A percentile compares a stretch with the other conserved stretches of the same genome.
These are phyloP conservation scores for Canna indica DNA, from an alignment of 176 grass and related monocot genomes.

Conservation along the genomic window DNA sequence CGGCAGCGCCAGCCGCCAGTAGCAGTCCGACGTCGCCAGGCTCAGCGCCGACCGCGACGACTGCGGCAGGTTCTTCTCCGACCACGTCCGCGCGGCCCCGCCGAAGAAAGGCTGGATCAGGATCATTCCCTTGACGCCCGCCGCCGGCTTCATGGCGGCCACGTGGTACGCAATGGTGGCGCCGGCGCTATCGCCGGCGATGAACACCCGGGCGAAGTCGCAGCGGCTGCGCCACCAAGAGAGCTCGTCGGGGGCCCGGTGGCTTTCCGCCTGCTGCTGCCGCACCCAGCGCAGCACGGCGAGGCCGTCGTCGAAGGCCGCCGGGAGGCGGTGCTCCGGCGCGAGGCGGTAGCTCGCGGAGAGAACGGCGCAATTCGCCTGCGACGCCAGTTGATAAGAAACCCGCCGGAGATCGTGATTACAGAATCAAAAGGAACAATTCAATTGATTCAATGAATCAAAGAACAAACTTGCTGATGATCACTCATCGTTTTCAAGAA, in stretches of 20 bases:
- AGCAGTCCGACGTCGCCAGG: constrained; percentile 56
- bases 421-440: too few species aligned
- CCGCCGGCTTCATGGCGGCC: background rate
- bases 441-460: too few species aligned
- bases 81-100: constrained; percentile 44
- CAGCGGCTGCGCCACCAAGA: constrained; percentile 42
- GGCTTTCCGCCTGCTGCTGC: constrained; percentile 36
- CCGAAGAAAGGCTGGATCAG: constrained; percentile 89
- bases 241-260: constrained; percentile 18
- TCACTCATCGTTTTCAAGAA: too few species aligned
- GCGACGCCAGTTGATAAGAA: too few species aligned
- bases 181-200: constrained; percentile 82
- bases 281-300: constrained; percentile 47
- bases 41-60: constrained; percentile 55
- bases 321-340: constrained; percentile 64
- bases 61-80: constrained; percentile 48
- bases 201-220: constrained; percentile 65
- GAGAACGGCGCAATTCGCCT: constrained; percentile 44
- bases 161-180: constrained; percentile 60
- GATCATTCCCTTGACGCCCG: constrained; percentile 35
- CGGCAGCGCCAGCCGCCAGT: constrained; percentile 74
- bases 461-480: too few species aligned
- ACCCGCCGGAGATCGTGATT: too few species aligned
- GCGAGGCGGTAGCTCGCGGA: constrained; percentile 83
- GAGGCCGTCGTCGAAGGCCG: constrained; percentile 60